phyloP scores from a whole-genome alignment of 352 stramenopile species.

The Elongisporangium prolatum region DNA sequence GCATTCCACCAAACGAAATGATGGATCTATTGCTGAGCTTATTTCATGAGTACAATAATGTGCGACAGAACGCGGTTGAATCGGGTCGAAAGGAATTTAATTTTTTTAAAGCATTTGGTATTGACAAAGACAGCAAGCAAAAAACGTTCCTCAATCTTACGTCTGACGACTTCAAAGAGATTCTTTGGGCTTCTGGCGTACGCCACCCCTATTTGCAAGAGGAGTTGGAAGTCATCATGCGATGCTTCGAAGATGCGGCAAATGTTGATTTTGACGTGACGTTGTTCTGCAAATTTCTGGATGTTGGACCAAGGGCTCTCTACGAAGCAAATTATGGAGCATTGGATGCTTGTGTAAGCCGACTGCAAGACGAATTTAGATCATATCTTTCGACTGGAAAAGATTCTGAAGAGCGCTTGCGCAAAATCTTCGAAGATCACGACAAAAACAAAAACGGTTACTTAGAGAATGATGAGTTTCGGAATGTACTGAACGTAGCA shows the following conservation, averaged over 20 bases:
- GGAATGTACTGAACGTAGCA: constrained; percentile 56
- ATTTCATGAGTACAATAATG: constrained; percentile 30
- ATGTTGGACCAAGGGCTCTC: constrained; percentile 39
- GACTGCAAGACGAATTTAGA: constrained; percentile 52
- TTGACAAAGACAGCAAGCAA: constrained; percentile 29
- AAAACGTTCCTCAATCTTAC: constrained; percentile 28
- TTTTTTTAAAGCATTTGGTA: constrained; percentile 37
- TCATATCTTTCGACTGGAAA: constrained; percentile 52
- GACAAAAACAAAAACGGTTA: constrained; percentile 48
- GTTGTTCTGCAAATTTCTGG: constrained; percentile 51
- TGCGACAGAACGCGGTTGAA: constrained; percentile 14
- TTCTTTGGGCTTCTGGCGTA: constrained; percentile 57
- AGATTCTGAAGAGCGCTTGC: constrained; percentile 38
- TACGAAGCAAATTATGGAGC: constrained; percentile 31
- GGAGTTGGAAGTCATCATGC: constrained; percentile 52
- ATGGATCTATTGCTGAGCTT: constrained; percentile 49
- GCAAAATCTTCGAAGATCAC: constrained; percentile 47
- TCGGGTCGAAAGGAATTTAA: constrained; percentile 30
- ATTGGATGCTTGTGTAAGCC: constrained; percentile 50
- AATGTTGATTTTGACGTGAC: constrained; percentile 41
- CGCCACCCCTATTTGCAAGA: constrained; percentile 67
- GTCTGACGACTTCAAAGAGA: constrained; percentile 63
- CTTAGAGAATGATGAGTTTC: constrained; percentile 59
- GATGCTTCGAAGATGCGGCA: constrained; percentile 42
- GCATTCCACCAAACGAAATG: constrained; percentile 33